Base-by-base conservation (phyloP, 73 alveolate genomes). In the Durusdinium trenchii region DNA sequence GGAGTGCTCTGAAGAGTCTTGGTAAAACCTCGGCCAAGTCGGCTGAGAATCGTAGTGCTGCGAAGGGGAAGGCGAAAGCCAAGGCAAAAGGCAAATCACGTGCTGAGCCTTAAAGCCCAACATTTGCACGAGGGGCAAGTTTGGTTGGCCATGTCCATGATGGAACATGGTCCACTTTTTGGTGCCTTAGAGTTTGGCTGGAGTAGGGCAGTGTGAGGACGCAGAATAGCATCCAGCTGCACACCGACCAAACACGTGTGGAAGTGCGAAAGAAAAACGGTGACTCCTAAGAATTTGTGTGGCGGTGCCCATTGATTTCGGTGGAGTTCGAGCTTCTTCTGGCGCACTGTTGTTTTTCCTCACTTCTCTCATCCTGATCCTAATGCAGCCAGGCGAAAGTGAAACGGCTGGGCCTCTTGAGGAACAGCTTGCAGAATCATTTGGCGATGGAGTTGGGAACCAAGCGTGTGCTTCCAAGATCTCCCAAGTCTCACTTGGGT, bases 321-420 rank as follows among this genome's bases (percentile, higher is more conserved):
- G n/a, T n/a, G n/a, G n/a, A 60, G 73, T 32, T 60, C 73, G 18
- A 60, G 73, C 3, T 60, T 60, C 30, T 32, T 23, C 18, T 60
- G 18, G 73, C 30, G 18, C 73, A 60, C 73, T 60, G n/a, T 60
- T 60, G 1, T 60, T 32, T 60, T 60, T 32, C 73, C n/a, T 1
- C 0, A 23, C 4, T 23, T 60, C n/a, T 23, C 73, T 32, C 73
- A 60, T 32, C n/a, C n/a, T n/a, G n/a, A n/a, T n/a, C n/a, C n/a
- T 32, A 60, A 60, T 73, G 52, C 84, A 73, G 84, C 84, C 84
- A 73, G 84, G 84, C 40, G 84, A 73, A n/a, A n/a, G n/a, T n/a
- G n/a, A n/a, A n/a, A n/a, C n/a, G n/a, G 26, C 38, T 18, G 36
- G 61, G 57, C 62, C 87, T 40, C 61, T 78, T 35, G 87, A 78